phyloP scores from a whole-genome alignment of 768 basidiomycete genomes.

The Auriscalpium vulgare region DNA sequence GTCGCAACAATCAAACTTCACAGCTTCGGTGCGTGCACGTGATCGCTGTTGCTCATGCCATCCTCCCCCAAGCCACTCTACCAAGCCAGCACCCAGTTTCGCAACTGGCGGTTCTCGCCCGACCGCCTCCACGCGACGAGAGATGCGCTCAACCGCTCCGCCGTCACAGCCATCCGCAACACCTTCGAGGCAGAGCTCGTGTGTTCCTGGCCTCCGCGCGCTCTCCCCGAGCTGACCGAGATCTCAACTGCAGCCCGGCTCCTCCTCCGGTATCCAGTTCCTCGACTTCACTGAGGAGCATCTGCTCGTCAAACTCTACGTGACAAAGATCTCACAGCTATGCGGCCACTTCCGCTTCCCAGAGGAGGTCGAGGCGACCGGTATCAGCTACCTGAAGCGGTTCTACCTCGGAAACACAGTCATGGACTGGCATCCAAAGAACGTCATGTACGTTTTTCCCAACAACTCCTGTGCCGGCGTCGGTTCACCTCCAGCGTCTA shows the following conservation, averaged over 20 bases:
- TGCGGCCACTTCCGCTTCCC: slow-evolving; percentile 83
- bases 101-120: slow-evolving; percentile 83
- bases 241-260: slow-evolving; percentile 46
- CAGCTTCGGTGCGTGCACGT: background rate
- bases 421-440: slow-evolving; percentile 99
- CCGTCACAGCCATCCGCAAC: slow-evolving; percentile 66
- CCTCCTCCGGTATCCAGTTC: slow-evolving; percentile 66
- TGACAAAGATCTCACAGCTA: slow-evolving; percentile 76
- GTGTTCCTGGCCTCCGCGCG: slow-evolving; percentile 16
- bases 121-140: slow-evolving; percentile 56
- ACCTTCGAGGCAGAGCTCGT: slow-evolving; percentile 81
- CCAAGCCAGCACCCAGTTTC: slow-evolving; percentile 73
- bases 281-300: slow-evolving; percentile 78
- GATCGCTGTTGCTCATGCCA: slow-evolving; percentile 1
- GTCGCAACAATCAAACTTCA: background rate
- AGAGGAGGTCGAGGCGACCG: slow-evolving; percentile 90
- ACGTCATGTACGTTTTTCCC: slow-evolving; percentile 74
- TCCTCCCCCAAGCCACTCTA: slow-evolving; percentile 43
- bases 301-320: slow-evolving; percentile 82
- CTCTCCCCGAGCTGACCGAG: background rate
- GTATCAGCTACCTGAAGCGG: slow-evolving; percentile 85
- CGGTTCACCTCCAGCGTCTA: slow-evolving; percentile 24
- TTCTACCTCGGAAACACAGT: slow-evolving; percentile 98
- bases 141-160: slow-evolving; percentile 59
- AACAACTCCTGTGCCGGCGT: background rate